Conservation (phyloP, 106 monocot genomes). For the Allium fistulosum region DNA sequence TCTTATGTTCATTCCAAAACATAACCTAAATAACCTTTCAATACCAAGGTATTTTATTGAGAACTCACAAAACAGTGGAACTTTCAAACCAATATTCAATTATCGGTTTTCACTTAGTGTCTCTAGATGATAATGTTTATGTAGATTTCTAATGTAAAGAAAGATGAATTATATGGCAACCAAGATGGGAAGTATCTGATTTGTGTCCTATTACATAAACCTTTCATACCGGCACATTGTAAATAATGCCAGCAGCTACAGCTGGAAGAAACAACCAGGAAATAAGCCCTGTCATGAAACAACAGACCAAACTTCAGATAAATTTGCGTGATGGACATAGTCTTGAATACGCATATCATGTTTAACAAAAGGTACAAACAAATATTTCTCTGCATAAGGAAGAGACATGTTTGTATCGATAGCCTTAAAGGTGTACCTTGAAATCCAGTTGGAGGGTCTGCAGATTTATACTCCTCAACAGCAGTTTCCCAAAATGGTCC, state of each 20-base stretch:
- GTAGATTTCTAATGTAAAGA: too few relatives aligned
- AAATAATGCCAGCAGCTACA: constrained; percentile 47
- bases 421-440: constrained; percentile 40
- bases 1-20: too few relatives aligned
- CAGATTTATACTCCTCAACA: constrained; percentile 49
- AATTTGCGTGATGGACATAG: too few relatives aligned
- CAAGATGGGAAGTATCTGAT: too few relatives aligned
- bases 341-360: too few relatives aligned
- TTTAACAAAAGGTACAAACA: too few relatives aligned
- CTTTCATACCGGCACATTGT: constrained; percentile 64
- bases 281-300: constrained; percentile 49
- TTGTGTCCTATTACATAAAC: background rate
- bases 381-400: too few relatives aligned
- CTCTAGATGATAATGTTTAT: background rate
- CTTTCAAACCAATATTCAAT: background rate
- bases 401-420: too few relatives aligned
- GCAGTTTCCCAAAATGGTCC: constrained; percentile 64
- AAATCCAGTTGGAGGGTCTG: constrained; percentile 80
- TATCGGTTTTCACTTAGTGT: background rate
- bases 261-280: constrained; percentile 95
- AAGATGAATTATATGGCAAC: too few relatives aligned
- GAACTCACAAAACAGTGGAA: too few relatives aligned
- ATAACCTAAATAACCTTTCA: too few relatives aligned
- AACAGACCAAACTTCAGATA: constrained; percentile 2
- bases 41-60: too few relatives aligned